Evolutionary conservation across 2,329 filamentous ascomycete species (phyloP).

Genomic region (Rutstroemia sp.): DNA sequence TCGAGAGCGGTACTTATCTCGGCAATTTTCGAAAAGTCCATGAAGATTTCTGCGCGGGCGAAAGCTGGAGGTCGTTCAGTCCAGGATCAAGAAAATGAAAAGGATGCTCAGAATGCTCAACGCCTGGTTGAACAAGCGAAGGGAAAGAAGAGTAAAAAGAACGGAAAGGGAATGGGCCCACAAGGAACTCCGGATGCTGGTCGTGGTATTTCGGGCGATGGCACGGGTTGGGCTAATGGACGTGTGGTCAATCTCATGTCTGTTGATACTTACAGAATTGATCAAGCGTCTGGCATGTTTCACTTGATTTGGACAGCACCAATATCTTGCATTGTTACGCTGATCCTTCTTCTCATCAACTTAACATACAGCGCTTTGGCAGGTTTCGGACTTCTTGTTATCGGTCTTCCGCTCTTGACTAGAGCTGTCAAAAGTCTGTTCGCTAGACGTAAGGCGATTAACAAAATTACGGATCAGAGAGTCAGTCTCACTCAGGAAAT

Average conservation of each 20-base stretch:
- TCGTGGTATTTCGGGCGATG: slow-evolving; percentile 55
- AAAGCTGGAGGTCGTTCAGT: slow-evolving; percentile 66
- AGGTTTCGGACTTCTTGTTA: slow-evolving; percentile 73
- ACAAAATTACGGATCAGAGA: slow-evolving; percentile 88
- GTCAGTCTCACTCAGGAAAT: slow-evolving; percentile 92
- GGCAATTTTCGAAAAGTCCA: slow-evolving; percentile 85
- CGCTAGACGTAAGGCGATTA: slow-evolving; percentile 68
- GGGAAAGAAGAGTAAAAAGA: slow-evolving; percentile 36
- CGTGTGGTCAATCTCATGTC: slow-evolving; percentile 86
- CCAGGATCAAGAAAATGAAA: slow-evolving; percentile 20
- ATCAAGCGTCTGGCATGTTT: slow-evolving; percentile 81
- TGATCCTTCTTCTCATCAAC: slow-evolving; percentile 77
- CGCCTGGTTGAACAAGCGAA: slow-evolving; percentile 37
- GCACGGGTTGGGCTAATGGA: slow-evolving; percentile 84
- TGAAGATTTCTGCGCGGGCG: slow-evolving; percentile 80
- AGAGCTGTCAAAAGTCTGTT: slow-evolving; percentile 72
- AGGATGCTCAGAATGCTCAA: slow-evolving; percentile 32
- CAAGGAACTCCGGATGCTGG: slow-evolving; percentile 34
- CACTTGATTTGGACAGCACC: slow-evolving; percentile 89
- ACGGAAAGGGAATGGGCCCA: slow-evolving; percentile 34
- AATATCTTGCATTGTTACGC: slow-evolving; percentile 67
- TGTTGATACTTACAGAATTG: slow-evolving; percentile 87
- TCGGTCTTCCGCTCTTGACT: slow-evolving; percentile 72
- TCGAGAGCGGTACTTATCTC: slow-evolving; percentile 73
- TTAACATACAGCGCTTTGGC: slow-evolving; percentile 83